Evolutionary conservation across 1,284 basidiomycete genomes (phyloP).

Genomic region (Singerocomus inundabilis): DNA sequence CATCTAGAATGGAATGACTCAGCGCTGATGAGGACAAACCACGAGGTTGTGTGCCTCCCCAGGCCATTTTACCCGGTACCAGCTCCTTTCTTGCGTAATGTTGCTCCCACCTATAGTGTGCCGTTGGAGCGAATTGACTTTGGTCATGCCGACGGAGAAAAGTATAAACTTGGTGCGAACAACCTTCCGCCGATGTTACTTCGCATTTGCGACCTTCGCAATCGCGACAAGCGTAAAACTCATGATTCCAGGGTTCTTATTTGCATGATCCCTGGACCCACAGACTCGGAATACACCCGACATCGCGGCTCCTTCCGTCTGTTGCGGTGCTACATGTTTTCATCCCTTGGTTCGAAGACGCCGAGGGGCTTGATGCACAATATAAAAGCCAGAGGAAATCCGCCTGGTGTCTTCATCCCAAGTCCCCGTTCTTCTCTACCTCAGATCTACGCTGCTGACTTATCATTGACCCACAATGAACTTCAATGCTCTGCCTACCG

Average conservation of each 20-base stretch:
- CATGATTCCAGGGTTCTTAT: slow-evolving; percentile 20
- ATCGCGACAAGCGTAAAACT: slow-evolving; percentile 14
- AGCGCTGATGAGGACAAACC: slow-evolving; percentile 9
- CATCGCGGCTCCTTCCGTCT: slow-evolving; percentile 9
- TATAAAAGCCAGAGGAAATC: slow-evolving; percentile 23
- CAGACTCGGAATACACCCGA: slow-evolving; percentile 16
- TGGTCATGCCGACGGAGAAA: slow-evolving; percentile 6
- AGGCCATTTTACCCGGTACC: slow-evolving; percentile 7
- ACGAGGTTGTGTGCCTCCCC: slow-evolving; percentile 22
- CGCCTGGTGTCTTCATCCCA: neutral
- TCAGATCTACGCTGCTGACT: neutral
- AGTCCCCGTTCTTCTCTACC: neutral
- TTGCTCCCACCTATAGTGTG: slow-evolving; percentile 16
- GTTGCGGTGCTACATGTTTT: slow-evolving; percentile 11
- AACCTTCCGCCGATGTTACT: slow-evolving; percentile 7
- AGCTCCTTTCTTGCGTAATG: slow-evolving; percentile 15
- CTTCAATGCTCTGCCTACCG: slow-evolving; percentile 24
- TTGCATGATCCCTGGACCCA: slow-evolving; percentile 18
- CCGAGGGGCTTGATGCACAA: slow-evolving; percentile 4
- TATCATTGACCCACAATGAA: slow-evolving; percentile 22
- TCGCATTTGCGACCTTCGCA: no score
- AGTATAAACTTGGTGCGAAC: slow-evolving; percentile 9
- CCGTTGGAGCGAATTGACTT: slow-evolving; percentile 4
- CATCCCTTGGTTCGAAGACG: slow-evolving; percentile 5
- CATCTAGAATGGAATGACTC: slow-evolving; percentile 25